Evolutionary conservation across 2,329 filamentous ascomycete species (phyloP).

Genomic region (Parascedosporium putredinis): DNA sequence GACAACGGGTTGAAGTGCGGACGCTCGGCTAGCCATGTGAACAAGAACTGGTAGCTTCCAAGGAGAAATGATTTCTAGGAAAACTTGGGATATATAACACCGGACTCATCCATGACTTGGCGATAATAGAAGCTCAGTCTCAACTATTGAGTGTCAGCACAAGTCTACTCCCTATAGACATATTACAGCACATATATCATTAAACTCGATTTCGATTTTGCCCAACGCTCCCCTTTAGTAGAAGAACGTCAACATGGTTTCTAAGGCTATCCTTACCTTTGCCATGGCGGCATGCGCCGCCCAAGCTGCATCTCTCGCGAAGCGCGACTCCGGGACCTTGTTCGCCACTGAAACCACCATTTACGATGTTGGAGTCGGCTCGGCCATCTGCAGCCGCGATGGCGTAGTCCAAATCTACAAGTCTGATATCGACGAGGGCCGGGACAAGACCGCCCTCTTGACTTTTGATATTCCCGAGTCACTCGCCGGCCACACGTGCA

Average conservation of each 20-base stretch:
- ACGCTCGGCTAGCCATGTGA: too few species aligned
- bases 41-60: too few species aligned
- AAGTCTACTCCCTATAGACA: too few species aligned
- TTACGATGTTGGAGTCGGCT: neutral
- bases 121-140: too few species aligned
- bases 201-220: too few species aligned
- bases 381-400: neutral
- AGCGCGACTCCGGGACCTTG: neutral
- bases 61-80: too few species aligned
- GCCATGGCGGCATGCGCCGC: neutral
- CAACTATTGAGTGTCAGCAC: too few species aligned
- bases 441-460: conserved; percentile 19
- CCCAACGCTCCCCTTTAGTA: too few species aligned
- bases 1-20: too few species aligned
- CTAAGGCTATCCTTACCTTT: neutral
- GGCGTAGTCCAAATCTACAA: neutral
- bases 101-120: too few species aligned
- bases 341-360: neutral
- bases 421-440: conserved; percentile 10
- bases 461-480: conserved; percentile 18
- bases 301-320: neutral
- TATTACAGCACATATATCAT: too few species aligned
- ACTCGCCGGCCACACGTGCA: conserved; percentile 16
- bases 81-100: too few species aligned
- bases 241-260: neutral